Percentiles rank a stretch among this genome's conserved stretches.
Evolutionary conservation across 805 yeast species (phyloP).

Genomic region (Monosporozyma siamensis): DNA sequence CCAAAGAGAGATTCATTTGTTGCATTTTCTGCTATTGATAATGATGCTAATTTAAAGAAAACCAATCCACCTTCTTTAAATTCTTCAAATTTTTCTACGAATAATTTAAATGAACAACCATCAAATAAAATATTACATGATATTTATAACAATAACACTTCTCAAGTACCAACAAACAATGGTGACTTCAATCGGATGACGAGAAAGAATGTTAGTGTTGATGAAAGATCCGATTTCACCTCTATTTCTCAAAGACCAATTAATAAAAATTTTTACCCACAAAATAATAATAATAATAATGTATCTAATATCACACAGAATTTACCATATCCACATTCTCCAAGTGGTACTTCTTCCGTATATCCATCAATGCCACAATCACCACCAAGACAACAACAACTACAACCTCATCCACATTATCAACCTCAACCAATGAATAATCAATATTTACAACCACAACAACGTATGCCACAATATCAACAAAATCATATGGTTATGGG

Average conservation of each 20-base stretch:
- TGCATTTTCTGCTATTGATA: conserved; percentile 19
- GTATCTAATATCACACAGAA: neutral
- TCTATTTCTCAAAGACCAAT: conserved; percentile 71
- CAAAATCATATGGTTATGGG: conserved; percentile 11
- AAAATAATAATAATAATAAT: neutral
- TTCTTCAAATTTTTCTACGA: conserved; percentile 17
- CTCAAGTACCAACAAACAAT: conserved; percentile 1
- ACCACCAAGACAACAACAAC: conserved; percentile 5
- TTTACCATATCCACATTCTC: conserved; percentile 6
- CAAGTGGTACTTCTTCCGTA: conserved; percentile 3
- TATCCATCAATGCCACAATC: neutral
- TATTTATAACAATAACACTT: conserved; percentile 14
- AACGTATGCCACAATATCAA: conserved; percentile 13
- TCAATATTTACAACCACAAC: conserved; percentile 3
- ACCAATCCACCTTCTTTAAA: conserved; percentile 12
- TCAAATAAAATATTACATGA: conserved; percentile 19
- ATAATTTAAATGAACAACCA: conserved; percentile 13
- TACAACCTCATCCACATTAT: conserved; percentile 13
- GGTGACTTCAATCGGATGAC: conserved; percentile 6
- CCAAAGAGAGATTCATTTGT: conserved; percentile 7
- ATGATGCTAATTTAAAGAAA: conserved; percentile 4
- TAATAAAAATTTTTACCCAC: conserved; percentile 36
- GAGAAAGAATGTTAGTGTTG: conserved; percentile 13
- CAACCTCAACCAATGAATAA: conserved; percentile 5
- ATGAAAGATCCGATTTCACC: conserved; percentile 51